Base-by-base conservation (phyloP, 2,329 filamentous ascomycete genomes). In the Fusarium longipes region DNA sequence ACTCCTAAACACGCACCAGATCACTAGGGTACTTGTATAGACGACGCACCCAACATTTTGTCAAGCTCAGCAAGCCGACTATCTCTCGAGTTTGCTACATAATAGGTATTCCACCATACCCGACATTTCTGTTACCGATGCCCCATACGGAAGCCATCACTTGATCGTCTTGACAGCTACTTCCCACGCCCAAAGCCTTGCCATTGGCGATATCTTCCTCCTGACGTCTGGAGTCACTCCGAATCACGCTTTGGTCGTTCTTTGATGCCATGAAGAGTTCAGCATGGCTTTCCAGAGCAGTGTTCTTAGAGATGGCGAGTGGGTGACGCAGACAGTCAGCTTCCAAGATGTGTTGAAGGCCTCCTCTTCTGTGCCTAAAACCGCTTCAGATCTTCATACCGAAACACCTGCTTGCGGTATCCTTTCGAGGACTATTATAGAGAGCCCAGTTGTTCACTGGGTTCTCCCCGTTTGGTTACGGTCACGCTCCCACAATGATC, bases 381-480 rank as follows among this genome's bases (percentile, higher is more conserved):
- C 70, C 39, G 54, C 73, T 8, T 71, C 74, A 30, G 75, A 72
- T 20, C 76, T 71, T 30, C 75, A 65, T 49, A 73, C 77, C 73
- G 56, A 79, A 49, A 79, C 81, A 29, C 87, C 90, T 8, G 79
- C 78, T 20, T 86, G 89, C 61, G 96, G 93, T 6, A 75, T 98
- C 30, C 82, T 98, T 43, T 93, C 93, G 1, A 89, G 87, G 73
- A 97, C 94, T 0, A 77, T 97, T 29, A 82, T 95, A 49, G 86
- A 89, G 52, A 96, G 92, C 65, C 91, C 94, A 3, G 82, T 91
- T 33, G 85, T 91, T 56, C 90, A 90, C 74, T 91, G 87, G 82
- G 90, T 97, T 40, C 81, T 97, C 15, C 92, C 93, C 14, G 92
- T 90, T n/a, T 87, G 90, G 61, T 82, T 98, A 60, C 86, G 94